Conservation (phyloP, 768 basidiomycete genomes). For the Xerocomellus intermedius region DNA sequence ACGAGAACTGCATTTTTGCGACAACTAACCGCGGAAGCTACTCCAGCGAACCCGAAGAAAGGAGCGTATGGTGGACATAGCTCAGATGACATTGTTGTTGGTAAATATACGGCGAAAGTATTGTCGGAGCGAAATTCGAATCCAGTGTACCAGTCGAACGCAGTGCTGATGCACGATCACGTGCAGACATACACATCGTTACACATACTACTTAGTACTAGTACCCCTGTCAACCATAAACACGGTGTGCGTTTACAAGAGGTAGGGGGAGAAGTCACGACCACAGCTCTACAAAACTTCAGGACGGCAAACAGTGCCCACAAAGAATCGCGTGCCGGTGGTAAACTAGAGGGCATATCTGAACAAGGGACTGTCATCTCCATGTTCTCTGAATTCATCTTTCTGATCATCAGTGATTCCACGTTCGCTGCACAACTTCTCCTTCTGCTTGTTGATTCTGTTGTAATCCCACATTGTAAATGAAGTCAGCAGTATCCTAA, state of each 20-base stretch:
- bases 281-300: not conserved
- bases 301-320: not conserved
- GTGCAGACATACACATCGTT: no score
- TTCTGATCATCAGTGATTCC: slow-evolving; percentile 40
- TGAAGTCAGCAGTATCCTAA: slow-evolving; percentile 37
- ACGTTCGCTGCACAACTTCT: slow-evolving; percentile 39
- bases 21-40: slow-evolving; percentile 79
- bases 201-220: no score
- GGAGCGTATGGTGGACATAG: slow-evolving; percentile 91
- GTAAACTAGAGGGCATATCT: slow-evolving; percentile 32
- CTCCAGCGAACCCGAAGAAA: slow-evolving; percentile 98
- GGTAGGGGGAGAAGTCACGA: not conserved
- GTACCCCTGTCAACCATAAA: no score
- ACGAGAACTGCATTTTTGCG: not conserved
- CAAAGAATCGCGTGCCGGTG: not conserved
- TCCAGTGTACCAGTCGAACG: not conserved
- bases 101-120: not conserved
- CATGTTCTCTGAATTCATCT: slow-evolving; percentile 43
- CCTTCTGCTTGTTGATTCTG: slow-evolving; percentile 48
- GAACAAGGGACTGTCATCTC: slow-evolving; percentile 56
- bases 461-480: slow-evolving; percentile 46
- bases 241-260: no score
- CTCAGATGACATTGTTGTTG: slow-evolving; percentile 44
- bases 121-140: not conserved
- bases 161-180: slow-evolving; percentile 6